phyloP scores from a whole-genome alignment of 1,284 basidiomycete species.

The Boletus albobrunnescens region DNA sequence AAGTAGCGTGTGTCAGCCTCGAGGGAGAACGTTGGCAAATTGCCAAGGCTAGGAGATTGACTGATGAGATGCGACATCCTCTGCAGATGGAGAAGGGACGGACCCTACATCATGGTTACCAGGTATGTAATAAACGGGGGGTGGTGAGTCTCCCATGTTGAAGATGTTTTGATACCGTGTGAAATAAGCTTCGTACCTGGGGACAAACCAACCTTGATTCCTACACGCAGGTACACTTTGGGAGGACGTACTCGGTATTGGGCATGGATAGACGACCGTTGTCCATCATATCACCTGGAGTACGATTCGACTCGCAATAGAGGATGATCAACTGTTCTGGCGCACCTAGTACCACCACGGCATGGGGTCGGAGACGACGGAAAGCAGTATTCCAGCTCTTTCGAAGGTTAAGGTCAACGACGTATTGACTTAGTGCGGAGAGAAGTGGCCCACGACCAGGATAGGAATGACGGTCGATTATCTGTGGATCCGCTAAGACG shows the following conservation, averaged over 20 bases:
- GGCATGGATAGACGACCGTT: conserved; percentile 59
- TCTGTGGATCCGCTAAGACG: conserved; percentile 75
- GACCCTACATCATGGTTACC: conserved; percentile 86
- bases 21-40: conserved; percentile 47
- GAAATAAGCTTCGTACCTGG: conserved; percentile 60
- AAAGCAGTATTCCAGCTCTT: conserved; percentile 71
- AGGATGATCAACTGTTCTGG: conserved; percentile 54
- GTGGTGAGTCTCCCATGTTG: conserved; percentile 35
- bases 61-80: conserved; percentile 1
- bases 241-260: conserved; percentile 58
- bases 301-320: neutral
- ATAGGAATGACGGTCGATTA: conserved; percentile 52
- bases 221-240: neutral
- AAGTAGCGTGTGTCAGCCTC: conserved; percentile 50
- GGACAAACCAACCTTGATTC: conserved; percentile 17
- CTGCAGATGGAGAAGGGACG: conserved; percentile 14
- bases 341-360: conserved; percentile 78
- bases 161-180: conserved; percentile 64
- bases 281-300: conserved; percentile 68
- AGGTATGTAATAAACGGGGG: conserved; percentile 64
- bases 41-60: conserved; percentile 43
- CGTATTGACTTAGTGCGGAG: conserved; percentile 44
- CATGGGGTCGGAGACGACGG: conserved; percentile 56
- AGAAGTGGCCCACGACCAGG: conserved; percentile 40
- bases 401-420: conserved; percentile 67